Conservation (phyloP, 352 stramenopile species). For the Pythium phragmiticola region DNA sequence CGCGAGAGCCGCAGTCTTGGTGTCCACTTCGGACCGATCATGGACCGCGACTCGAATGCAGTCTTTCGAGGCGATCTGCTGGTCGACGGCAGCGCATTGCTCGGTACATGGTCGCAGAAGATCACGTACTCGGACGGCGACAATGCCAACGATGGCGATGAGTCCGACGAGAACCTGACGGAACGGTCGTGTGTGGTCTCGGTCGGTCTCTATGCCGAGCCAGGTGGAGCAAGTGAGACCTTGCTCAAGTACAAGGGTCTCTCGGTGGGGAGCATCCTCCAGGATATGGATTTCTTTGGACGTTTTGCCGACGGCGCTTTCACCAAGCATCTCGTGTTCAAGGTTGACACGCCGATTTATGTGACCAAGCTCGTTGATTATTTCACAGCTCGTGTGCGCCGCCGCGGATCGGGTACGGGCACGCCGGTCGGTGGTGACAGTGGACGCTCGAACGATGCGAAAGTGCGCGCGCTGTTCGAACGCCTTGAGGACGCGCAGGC, state of each 20-base stretch:
- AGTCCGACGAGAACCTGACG: no score
- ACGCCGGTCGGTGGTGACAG: not conserved
- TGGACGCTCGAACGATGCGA: conserved; percentile 14
- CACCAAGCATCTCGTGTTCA: conserved; percentile 67
- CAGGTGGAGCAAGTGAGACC: conserved; percentile 50
- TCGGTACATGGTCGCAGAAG: conserved; percentile 70
- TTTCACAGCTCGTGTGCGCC: conserved; percentile 46
- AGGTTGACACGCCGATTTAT: conserved; percentile 43
- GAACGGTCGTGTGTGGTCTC: conserved; percentile 41
- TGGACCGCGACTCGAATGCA: conserved; percentile 63
- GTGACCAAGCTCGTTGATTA: conserved; percentile 51
- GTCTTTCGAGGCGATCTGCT: conserved; percentile 61
- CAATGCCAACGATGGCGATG: not conserved
- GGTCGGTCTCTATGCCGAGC: conserved; percentile 69
- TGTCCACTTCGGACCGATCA: conserved; percentile 61
- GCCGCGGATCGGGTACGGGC: conserved; percentile 22
- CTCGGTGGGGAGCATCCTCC: conserved; percentile 71
- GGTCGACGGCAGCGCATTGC: conserved; percentile 51
- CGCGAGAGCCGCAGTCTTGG: conserved; percentile 60
- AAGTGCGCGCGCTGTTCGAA: conserved; percentile 28
- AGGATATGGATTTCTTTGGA: conserved; percentile 74
- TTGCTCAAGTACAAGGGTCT: conserved; percentile 83
- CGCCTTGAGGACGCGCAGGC: conserved; percentile 31
- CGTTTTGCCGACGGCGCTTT: conserved; percentile 65
- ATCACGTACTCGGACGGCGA: conserved; percentile 30